Percentiles rank a stretch among this genome's conserved stretches.
Conservation (phyloP, 2,329 filamentous ascomycete genomes). For the Cryphonectria parasitica region DNA sequence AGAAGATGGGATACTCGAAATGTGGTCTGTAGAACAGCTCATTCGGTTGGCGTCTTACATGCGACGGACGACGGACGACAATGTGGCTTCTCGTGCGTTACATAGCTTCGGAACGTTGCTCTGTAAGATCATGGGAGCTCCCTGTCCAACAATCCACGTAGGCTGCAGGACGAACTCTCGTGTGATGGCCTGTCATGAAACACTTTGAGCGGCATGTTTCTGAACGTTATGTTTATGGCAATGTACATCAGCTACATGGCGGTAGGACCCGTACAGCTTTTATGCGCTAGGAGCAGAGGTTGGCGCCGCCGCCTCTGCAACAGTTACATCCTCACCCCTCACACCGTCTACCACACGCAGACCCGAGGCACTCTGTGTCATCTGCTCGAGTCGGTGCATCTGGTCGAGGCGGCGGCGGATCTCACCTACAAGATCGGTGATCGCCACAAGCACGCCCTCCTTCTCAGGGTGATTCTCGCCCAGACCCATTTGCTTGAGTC, state of each 20-base stretch:
- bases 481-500: slow-evolving; percentile 67
- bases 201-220: not conserved
- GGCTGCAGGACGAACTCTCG: not conserved
- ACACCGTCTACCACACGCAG: slow-evolving; percentile 52
- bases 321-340: slow-evolving; percentile 45
- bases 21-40: not conserved
- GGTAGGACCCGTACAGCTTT: not conserved
- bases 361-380: slow-evolving; percentile 49
- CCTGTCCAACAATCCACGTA: not conserved
- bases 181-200: not conserved
- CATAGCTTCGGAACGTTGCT: not conserved
- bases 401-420: slow-evolving; percentile 49
- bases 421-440: slow-evolving; percentile 65
- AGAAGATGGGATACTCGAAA: not conserved
- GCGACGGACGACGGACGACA: not conserved
- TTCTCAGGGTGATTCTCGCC: slow-evolving; percentile 86
- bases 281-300: slow-evolving; percentile 20
- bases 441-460: slow-evolving; percentile 76
- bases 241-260: not conserved
- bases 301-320: slow-evolving; percentile 29
- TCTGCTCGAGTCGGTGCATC: slow-evolving; percentile 49
- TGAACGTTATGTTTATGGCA: not conserved
- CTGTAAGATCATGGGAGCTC: not conserved
- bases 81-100: not conserved
- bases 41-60: not conserved